Evolutionary conservation across 805 yeast genomes (phyloP), one percentile per base, ranked within the genome.

Genomic region (Kazachstania bromeliacearum): DNA sequence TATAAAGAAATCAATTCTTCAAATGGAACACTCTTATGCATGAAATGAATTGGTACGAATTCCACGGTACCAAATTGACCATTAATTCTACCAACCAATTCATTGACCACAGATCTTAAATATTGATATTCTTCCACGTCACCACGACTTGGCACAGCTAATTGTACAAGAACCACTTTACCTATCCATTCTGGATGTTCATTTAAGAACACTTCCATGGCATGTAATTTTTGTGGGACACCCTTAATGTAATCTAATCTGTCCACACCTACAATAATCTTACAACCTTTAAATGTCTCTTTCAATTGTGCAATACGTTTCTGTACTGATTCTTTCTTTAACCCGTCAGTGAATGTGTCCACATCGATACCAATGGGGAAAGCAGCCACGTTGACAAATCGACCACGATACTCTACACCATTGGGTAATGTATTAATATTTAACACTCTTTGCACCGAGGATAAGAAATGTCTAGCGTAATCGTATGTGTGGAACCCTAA

Each of bases 291-390:
- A 44, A 83, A 85, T 49, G 82, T 81, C 45, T 71, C 69, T 35
- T 67, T 73, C 40, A 92, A 65, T 39, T 73, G 74, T 23, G 61
- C 50, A 40, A 89, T 76, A 48, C 98, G 71, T 19, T 72, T 58
- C 31, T 73, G 68, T 4, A 88, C 96, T 4, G 64, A 50, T 1
- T 67, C 71, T 41, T 72, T 70, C 45, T 76, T 67, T 46, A 92
- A 60, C 0, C 95, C 97, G 16, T 77, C 82, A 12, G 80, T 64
- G 58, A 92, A 92, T 47, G 84, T 85, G 40, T 85, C 95, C 16
- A 87, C 95, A 54, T 92, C 98, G 41, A 92, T 92, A 39, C 99
- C 99, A 47, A 92, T 92, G n/a, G 99, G 98, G 71, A 88, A 89
- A 0, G 97, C 96, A 17, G 96, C 96, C 24, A 92, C 85, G 20